Conservation (phyloP, 805 yeast species). For the Monosporozyma siamensis region DNA sequence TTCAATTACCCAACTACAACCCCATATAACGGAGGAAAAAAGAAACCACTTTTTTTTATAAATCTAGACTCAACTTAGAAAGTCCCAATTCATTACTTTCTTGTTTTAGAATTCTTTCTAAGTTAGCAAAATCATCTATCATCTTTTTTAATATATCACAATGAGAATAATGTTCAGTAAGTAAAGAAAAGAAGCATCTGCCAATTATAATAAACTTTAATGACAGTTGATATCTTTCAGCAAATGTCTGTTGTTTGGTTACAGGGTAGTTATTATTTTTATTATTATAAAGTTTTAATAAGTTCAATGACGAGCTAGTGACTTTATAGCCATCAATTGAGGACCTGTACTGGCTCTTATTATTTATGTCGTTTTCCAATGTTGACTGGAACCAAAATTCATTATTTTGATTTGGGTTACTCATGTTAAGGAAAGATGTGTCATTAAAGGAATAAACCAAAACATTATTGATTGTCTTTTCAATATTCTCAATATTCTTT, state of each 20-base stretch:
- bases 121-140: constrained; percentile 16
- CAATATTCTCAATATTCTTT: constrained; percentile 19
- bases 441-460: constrained; percentile 28
- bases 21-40: background rate
- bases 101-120: constrained; percentile 11
- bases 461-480: constrained; percentile 24
- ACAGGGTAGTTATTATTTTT: background rate
- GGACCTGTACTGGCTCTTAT: background rate
- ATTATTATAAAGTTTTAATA: constrained; percentile 5
- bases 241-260: constrained; percentile 19
- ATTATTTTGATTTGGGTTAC: constrained; percentile 17
- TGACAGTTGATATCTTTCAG: constrained; percentile 24
- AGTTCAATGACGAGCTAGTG: constrained; percentile 11
- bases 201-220: constrained; percentile 23
- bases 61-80: background rate
- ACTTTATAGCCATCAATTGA: background rate
- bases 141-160: constrained; percentile 24
- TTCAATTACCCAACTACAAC: no score
- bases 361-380: background rate
- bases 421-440: constrained; percentile 25
- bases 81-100: background rate
- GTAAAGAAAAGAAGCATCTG: constrained; percentile 18
- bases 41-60: background rate
- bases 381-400: background rate
- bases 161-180: constrained; percentile 20